Conservation (phyloP, 176 grass and related monocot species). For the Themeda triandra region DNA sequence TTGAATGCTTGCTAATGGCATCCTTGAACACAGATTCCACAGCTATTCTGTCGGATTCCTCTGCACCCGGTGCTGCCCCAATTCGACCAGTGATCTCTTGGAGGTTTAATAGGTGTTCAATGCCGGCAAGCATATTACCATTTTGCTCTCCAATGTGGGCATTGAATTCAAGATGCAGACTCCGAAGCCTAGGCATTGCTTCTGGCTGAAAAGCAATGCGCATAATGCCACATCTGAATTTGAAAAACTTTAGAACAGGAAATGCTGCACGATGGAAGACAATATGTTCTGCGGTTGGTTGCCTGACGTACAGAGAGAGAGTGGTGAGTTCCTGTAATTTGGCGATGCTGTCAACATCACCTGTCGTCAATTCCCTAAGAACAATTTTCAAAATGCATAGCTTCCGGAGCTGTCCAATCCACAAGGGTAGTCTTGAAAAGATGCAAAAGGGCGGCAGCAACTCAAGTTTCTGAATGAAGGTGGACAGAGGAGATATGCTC, state of each 20-base stretch:
- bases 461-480: too few species aligned
- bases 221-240: not conserved
- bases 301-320: too few species aligned
- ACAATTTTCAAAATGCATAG: too few species aligned
- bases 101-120: not conserved
- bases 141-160: not conserved
- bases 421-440: too few species aligned
- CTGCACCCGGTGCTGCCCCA: not conserved
- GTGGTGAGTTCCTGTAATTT: too few species aligned
- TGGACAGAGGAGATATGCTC: too few species aligned
- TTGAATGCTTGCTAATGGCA: conserved; percentile 4
- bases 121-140: not conserved
- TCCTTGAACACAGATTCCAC: not conserved
- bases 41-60: not conserved
- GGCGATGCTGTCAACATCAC: too few species aligned
- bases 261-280: not conserved
- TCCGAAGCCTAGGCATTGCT: not conserved
- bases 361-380: too few species aligned
- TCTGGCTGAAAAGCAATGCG: not conserved
- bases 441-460: too few species aligned
- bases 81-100: not conserved
- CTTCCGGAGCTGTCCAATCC: too few species aligned
- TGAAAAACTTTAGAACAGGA: not conserved
- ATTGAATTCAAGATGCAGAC: conserved; percentile 9
- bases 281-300: too few species aligned